Conservation (phyloP, 2,329 filamentous ascomycete species). For the Scytalidium sp. region DNA sequence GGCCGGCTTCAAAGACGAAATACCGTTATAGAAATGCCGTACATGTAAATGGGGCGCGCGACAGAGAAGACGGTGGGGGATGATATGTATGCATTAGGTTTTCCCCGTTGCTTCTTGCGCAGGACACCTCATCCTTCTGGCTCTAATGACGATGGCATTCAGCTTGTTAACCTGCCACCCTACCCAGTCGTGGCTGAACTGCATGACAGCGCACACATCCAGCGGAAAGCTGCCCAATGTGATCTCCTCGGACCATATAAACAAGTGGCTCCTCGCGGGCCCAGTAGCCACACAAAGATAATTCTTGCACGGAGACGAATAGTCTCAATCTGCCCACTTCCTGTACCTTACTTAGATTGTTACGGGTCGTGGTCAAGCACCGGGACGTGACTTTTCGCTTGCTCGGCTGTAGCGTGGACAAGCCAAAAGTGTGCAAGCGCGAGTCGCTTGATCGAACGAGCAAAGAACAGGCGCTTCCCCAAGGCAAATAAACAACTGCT, state of each 20-base stretch:
- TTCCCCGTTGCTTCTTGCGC: neutral
- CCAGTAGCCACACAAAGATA: neutral
- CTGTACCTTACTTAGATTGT: neutral
- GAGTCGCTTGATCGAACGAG: neutral
- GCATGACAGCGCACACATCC: constrained; percentile 8
- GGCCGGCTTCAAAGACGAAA: too few relatives aligned
- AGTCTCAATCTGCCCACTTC: neutral
- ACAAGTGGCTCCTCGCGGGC: constrained; percentile 2
- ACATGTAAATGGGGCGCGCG: neutral
- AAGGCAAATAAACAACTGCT: neutral
- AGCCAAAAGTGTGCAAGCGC: neutral
- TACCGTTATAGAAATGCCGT: neutral
- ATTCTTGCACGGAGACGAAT: neutral
- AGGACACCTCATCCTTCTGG: neutral
- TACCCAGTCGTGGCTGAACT: constrained; percentile 4
- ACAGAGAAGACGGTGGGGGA: neutral
- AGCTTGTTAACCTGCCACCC: too few relatives aligned
- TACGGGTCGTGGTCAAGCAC: neutral
- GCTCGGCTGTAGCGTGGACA: neutral
- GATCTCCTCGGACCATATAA: constrained; percentile 13
- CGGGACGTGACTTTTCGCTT: neutral
- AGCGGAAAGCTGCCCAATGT: constrained; percentile 16
- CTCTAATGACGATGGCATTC: neutral
- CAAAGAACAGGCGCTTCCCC: neutral
- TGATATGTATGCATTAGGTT: neutral